These are phyloP conservation scores for Wickerhamomyces canadensis DNA, from an alignment of 805 yeast species.

Conservation along the genomic window DNA sequence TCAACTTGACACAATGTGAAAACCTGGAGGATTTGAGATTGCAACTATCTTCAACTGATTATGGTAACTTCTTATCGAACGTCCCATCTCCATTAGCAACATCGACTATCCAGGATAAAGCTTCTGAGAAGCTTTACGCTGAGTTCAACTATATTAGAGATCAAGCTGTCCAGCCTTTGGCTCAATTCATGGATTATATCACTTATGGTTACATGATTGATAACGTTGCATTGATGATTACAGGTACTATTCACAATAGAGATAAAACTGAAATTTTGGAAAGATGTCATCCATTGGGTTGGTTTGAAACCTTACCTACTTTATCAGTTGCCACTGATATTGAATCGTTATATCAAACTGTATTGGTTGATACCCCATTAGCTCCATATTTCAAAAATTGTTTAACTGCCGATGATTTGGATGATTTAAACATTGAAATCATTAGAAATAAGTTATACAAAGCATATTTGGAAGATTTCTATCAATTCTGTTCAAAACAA, in stretches of 20 bases:
- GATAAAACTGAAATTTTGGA: conserved; percentile 83
- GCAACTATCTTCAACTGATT: conserved; percentile 93
- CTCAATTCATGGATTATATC: conserved; percentile 84
- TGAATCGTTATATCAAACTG: conserved; percentile 88
- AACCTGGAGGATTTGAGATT: conserved; percentile 88
- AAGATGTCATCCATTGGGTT: conserved; percentile 94
- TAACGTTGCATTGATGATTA: conserved; percentile 90
- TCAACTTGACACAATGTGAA: conserved; percentile 94
- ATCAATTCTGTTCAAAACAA: conserved; percentile 51
- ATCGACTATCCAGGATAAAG: conserved; percentile 74
- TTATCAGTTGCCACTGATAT: conserved; percentile 91
- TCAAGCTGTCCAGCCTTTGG: conserved; percentile 76
- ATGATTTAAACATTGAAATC: conserved; percentile 92
- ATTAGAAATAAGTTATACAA: conserved; percentile 87
- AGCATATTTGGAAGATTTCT: conserved; percentile 88
- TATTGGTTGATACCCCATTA: conserved; percentile 91
- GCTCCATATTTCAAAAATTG: conserved; percentile 95
- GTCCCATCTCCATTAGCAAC: conserved; percentile 83
- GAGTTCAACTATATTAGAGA: conserved; percentile 83
- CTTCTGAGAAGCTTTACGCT: conserved; percentile 65
- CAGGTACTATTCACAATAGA: conserved; percentile 94
- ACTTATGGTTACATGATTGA: conserved; percentile 98
- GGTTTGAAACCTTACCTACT: conserved; percentile 97
- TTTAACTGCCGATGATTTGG: conserved; percentile 79
- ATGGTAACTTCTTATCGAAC: conserved; percentile 83